These are phyloP conservation scores for Cornus kousa DNA, from an alignment of 148 eudicot genomes.

Conservation along the genomic window DNA sequence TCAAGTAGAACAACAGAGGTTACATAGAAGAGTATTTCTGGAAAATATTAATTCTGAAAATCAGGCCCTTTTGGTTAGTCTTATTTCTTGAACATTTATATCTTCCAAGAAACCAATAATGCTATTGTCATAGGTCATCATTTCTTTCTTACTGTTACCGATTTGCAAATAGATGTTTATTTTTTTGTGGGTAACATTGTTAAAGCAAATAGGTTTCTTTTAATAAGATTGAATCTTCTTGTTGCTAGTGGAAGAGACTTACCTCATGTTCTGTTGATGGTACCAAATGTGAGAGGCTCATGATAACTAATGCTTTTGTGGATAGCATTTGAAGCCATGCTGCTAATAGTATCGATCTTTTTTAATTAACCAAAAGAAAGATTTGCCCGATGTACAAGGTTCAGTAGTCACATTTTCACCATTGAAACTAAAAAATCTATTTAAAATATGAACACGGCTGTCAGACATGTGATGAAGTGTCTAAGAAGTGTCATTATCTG, in stretches of 20 bases:
- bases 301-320: neutral
- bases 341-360: neutral
- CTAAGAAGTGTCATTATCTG: too few species aligned
- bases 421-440: too few species aligned
- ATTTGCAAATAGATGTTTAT: neutral
- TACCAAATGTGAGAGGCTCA: neutral
- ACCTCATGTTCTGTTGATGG: constrained; percentile 6
- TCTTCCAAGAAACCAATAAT: neutral
- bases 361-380: too few species aligned
- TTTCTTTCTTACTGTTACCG: neutral
- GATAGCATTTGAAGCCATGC: neutral
- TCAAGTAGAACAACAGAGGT: constrained; percentile 88
- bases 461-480: too few species aligned
- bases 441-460: too few species aligned
- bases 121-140: neutral
- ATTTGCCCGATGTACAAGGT: too few species aligned
- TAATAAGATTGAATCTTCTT: neutral
- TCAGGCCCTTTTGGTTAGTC: constrained; percentile 81
- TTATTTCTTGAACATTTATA: constrained; percentile 6
- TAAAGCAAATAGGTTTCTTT: neutral
- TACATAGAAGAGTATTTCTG: constrained; percentile 92
- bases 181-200: neutral
- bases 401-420: too few species aligned
- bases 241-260: neutral
- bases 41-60: constrained; percentile 80